Evolutionary conservation across 176 grass and related monocot genomes (phyloP), one percentile per base, ranked within the genome.

Genomic region (Dendrocalamus sinicus): DNA sequence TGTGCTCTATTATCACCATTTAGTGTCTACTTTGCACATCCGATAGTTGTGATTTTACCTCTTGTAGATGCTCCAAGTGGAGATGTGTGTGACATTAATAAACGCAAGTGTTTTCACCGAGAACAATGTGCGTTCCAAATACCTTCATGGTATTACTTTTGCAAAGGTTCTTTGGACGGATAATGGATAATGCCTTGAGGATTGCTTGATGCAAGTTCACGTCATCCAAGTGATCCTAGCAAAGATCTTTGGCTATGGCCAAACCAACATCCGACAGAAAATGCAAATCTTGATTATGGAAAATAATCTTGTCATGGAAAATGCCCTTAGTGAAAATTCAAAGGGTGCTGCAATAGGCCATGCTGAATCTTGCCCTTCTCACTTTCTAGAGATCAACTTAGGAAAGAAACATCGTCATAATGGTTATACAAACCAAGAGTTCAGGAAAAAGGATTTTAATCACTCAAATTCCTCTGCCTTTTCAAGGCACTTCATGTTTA

Each of bases 401-500:
- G 90, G 39, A 83, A 85, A 84, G 72, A 73, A 81, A 80, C 83
- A 75, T 0, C 22, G 19, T 45, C 71, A 58, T 40, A 84, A 87
- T 82, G 90, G 79, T 72, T 86, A 59, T 77, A 22, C 83, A 43
- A 87, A 84, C 57, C 64, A 81, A 35, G 86, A 86, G 30, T 64
- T 86, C 39, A 94, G 66, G 82, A 72, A 88, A 82, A 92, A 92
- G 61, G 91, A 96, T 86, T 87, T 94, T 47, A 99, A 92, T 85
- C 93, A 99, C 87, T 99, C 96, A 9, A 87, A 92, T 86, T 93
- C 81, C 55, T 99, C 96, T 83, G 92, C 90, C 60, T 96, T 99
- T 81, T 95, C 89, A 19, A 98, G 93, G 93, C 95, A 90, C 48
- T 64, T 13, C 3, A 22, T 88, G 13, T 72, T 76, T 55, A 70